Base-by-base conservation (phyloP, 1,284 basidiomycete genomes). In the Coniferiporia sulphurascens region DNA sequence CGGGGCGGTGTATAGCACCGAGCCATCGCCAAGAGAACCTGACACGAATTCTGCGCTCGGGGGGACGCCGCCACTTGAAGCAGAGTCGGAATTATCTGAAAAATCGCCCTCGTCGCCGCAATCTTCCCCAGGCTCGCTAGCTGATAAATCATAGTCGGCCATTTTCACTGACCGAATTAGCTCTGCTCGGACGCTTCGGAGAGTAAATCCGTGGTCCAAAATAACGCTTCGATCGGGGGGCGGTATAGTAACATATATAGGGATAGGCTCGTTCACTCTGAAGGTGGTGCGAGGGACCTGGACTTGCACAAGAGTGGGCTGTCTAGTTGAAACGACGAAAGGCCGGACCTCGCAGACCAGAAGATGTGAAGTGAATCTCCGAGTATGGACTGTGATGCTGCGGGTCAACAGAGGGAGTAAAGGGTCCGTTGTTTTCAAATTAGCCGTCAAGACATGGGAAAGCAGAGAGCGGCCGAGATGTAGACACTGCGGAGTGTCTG, bases 401-500 rank as follows among this genome's bases (percentile, higher is more conserved):
- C 84, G 86, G 41, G 78, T 77, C 41, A 87, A 65, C 12, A 75
- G 65, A 13, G 76, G 70, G 15, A 68, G 59, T 19, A 70, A 66
- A 7, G 70, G 65, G 62, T 84, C 78, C 8, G 70, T 65, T 1
- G 87, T 80, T 65, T 84, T 74, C 21, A 92, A 72, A 3, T 78
- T 82, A 34, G 86, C 90, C 8, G 79, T 84, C 55, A 92, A 73
- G 15, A 78, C 75, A 68, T 92, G 86, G 13, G 77, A 77, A 52
- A 92, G 74, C 1, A 83, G 82, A 2, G 89, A 91, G 64, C 79
- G 80, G 3, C 84, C 76, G 1, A 87, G 87, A 65, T 84, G 82
- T 21, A 92, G 74, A 52, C 87, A 88, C 70, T 92, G 89, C 0
- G 89, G 89, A 7, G 86, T 84, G 68, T 92, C 90, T 52, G 79